Conservation (phyloP, 2,329 filamentous ascomycete species). For the Calonectria ilicicola region DNA sequence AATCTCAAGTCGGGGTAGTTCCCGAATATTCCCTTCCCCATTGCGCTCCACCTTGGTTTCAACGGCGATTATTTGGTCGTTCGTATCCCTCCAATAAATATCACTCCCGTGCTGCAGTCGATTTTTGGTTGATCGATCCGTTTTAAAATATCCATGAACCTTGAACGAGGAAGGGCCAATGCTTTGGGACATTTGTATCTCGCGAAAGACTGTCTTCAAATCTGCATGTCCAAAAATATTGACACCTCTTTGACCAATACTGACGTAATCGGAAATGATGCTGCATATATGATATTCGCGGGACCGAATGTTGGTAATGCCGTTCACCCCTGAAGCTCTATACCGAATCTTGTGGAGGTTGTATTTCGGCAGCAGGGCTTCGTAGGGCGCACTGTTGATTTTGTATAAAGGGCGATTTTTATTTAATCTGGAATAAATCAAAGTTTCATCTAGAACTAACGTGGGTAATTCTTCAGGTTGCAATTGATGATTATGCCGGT, state of each 20-base stretch:
- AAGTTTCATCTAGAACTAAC: constrained; percentile 35
- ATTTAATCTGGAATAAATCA: constrained; percentile 34
- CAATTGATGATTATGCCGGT: neutral
- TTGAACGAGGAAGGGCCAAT: constrained; percentile 33
- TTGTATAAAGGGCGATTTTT: constrained; percentile 38
- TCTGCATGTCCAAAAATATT: constrained; percentile 35
- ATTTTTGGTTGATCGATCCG: constrained; percentile 29
- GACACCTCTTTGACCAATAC: constrained; percentile 13
- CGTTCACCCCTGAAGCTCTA: constrained; percentile 22
- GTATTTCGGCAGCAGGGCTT: constrained; percentile 32
- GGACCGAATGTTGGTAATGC: constrained; percentile 30
- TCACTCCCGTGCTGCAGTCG: constrained; percentile 37
- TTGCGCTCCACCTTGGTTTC: constrained; percentile 40
- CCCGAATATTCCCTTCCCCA: constrained; percentile 26
- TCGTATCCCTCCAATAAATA: constrained; percentile 39
- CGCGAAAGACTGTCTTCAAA: constrained; percentile 34
- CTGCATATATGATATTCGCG: constrained; percentile 46
- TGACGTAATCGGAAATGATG: constrained; percentile 31
- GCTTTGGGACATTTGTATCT: constrained; percentile 31
- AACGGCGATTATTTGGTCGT: constrained; percentile 35
- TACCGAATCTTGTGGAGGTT: constrained; percentile 44
- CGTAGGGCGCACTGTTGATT: constrained; percentile 37
- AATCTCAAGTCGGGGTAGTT: constrained; percentile 39
- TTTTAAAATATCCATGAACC: constrained; percentile 38
- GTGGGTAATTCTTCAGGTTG: constrained; percentile 25